Evolutionary conservation across 495 filamentous ascomycete genomes (phyloP).

Genomic region (Podospora bellae-mahoneyi): DNA sequence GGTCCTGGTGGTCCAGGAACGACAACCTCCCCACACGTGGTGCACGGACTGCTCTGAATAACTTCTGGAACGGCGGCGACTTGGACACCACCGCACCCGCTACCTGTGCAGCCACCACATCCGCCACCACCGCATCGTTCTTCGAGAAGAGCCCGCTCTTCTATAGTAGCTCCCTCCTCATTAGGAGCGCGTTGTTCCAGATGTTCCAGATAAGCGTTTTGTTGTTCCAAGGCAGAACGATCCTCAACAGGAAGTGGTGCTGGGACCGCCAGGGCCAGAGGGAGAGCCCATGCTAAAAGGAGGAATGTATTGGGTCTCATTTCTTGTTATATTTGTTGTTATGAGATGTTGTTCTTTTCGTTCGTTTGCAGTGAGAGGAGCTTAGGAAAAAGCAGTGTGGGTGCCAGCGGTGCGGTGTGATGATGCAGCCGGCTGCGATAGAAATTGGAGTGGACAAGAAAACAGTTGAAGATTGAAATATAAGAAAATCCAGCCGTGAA

Average conservation of each 20-base stretch:
- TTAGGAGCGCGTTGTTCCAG: background rate
- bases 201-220: background rate
- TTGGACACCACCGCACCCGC: background rate
- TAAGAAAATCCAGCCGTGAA: background rate
- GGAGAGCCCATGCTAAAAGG: background rate
- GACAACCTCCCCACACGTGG: background rate
- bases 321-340: background rate
- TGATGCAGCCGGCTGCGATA: background rate
- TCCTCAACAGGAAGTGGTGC: background rate
- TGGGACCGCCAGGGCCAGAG: background rate
- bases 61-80: background rate
- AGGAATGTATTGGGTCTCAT: background rate
- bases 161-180: background rate
- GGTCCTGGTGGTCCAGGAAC: constrained; percentile 1
- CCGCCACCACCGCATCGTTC: background rate
- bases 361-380: background rate
- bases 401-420: background rate
- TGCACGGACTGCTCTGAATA: background rate
- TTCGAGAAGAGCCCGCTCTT: background rate
- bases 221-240: background rate
- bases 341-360: background rate
- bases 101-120: background rate
- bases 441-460: background rate
- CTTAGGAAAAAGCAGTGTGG: background rate
- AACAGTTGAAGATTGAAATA: background rate